Base-by-base conservation (phyloP, 768 basidiomycete genomes). In the Coprinellus micaceus region DNA sequence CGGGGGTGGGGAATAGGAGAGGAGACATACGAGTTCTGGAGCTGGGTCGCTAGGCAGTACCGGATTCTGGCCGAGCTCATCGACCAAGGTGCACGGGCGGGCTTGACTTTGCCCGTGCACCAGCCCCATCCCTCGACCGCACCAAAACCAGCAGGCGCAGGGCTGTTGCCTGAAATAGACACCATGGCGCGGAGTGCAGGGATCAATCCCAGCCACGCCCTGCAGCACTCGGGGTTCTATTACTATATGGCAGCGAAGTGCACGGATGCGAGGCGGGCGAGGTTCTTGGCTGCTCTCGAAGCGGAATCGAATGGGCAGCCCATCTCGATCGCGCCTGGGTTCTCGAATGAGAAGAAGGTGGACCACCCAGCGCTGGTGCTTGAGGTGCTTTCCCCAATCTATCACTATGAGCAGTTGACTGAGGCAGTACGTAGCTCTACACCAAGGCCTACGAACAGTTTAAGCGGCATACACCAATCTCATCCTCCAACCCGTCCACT, bases 11-110 rank as follows among this genome's bases (percentile, higher is more conserved):
- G 92, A 7, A 98, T 98, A 54, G 95, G 94, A 15, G 93, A 95
- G 63, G 91, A 94, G 64, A 97, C 92, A 0, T 98, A 91, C 61
- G 97, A 98, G 67, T 98, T 88, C 66, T 98, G 96, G 96, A 91
- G 90, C 61, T 99, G 95, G 96, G 78, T 94, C 54, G 89, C 92
- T 7, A 77, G 94, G 66, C 94, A 97, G 91, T 85, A 97, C 65
- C 89, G 95, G 7, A 79, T 94, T 19, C 82, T 99, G 29, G 94
- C 89, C 13, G 96, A 99, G 70, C 76, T 99, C 3, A 78, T 97
- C 1, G 94, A 97, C 58, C 83, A 91, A 62, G 95, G 90, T 1
- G 79, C 82, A 1, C 78, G 78, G 22, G 79, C 84, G 1, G 82
- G 81, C 1, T 74, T 92, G 7, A 72, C 72, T 11, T 80, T 91